Base-by-base conservation (phyloP, 192 early-diverging fungal species). In the Podila minutissima region DNA sequence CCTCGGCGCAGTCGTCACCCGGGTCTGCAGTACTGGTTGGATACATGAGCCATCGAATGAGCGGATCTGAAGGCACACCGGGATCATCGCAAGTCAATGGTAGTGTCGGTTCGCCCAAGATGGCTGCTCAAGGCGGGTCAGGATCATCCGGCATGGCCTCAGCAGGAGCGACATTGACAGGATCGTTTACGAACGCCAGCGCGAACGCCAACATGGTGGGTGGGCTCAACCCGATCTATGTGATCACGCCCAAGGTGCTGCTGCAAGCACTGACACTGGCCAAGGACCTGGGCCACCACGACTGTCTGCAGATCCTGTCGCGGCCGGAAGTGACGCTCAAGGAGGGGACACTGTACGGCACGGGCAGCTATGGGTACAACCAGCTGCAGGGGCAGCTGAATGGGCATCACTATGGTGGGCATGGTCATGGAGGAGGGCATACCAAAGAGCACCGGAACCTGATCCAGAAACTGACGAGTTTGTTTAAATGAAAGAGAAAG, bases 311-410 rank as follows among this genome's bases (percentile, higher is more conserved):
- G 55, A 64, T 73, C 24, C 22, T 81, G 29, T 81, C 77, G 2
- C 61, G 77, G n/a, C 77, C 77, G 0, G 77, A 81, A 61, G 71
- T 73, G 3, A 81, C 77, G 12, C 12, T 81, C 57, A 81, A 81
- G 28, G 77, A 81, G 53, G 77, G 77, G 8, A 81, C 77, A 4
- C 29, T 81, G 4, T 81, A 72, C 60, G 77, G 77, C 28, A 73
- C 77, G n/a, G 77, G 77, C 15, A 81, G 77, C 55, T 81, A 60
- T 69, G 77, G 77, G 15, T 81, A 73, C 48, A 81, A 81, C 28
- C 77, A 81, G 48, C 41, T 79, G 1, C 66, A 62, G 6, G 58
- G 58, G 10, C 65, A 68, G 22, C 26, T 57, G 55, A 60, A 72
- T 20, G 61, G 67, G 4, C 62, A 63, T 38, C 33, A 31, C 19